A percentile compares a stretch with the other conserved stretches of the same genome.
These are phyloP conservation scores for Eucalyptus decipiens DNA, from an alignment of 345 rosid genomes.

Conservation along the genomic window DNA sequence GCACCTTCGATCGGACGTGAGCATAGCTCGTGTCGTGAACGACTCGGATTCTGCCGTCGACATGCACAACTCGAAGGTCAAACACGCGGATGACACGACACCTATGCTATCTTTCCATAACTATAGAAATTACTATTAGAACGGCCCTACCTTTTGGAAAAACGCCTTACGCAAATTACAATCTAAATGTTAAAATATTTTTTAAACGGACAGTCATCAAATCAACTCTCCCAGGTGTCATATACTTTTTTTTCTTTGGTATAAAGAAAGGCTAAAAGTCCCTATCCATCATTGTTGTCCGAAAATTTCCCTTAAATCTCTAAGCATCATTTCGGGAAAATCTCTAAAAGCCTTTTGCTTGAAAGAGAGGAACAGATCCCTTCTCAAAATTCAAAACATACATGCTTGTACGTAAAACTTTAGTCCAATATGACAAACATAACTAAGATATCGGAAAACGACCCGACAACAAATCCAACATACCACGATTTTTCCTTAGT, in stretches of 20 bases:
- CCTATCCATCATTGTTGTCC: background rate
- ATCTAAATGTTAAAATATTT: background rate
- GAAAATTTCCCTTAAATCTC: background rate
- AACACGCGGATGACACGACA: background rate
- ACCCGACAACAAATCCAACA: background rate
- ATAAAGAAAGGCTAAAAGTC: background rate
- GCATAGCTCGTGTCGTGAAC: background rate
- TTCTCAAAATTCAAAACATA: background rate
- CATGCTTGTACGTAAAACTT: background rate
- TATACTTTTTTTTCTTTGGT: background rate
- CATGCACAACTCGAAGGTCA: background rate
- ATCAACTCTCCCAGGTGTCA: background rate
- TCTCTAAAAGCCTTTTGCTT: background rate
- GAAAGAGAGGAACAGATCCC: background rate
- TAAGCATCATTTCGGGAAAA: background rate
- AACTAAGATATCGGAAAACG: background rate
- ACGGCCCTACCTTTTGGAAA: background rate
- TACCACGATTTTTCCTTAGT: background rate
- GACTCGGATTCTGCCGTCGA: background rate
- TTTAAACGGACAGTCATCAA: background rate
- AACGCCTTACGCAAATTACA: background rate
- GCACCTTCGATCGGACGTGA: background rate
- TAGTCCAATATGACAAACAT: background rate
- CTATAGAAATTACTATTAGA: too few species aligned
- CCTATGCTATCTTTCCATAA: fast-evolving